Evolutionary conservation across 495 filamentous ascomycete genomes (phyloP).

Genomic region (Podospora tetraspora): DNA sequence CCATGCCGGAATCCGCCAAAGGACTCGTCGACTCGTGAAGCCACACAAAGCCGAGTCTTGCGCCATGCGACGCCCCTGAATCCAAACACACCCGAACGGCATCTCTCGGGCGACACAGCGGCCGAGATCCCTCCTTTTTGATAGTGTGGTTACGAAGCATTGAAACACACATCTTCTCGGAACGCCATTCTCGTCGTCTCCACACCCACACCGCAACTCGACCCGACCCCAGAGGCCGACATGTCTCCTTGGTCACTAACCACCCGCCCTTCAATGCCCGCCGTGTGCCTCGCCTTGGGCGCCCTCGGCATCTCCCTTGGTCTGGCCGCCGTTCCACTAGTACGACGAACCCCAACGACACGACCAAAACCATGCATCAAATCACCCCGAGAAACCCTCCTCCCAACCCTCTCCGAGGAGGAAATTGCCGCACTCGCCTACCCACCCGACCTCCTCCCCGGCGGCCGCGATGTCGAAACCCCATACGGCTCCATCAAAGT

Average conservation of each 20-base stretch:
- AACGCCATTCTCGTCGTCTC: not conserved
- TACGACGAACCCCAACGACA: not conserved
- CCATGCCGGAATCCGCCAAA: not conserved
- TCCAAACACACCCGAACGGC: not conserved
- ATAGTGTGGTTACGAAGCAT: not conserved
- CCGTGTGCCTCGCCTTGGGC: slow-evolving; percentile 17
- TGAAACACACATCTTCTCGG: not conserved
- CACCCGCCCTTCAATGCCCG: not conserved
- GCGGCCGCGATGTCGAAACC: slow-evolving; percentile 64
- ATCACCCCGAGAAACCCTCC: slow-evolving; percentile 23
- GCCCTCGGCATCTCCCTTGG: slow-evolving; percentile 17
- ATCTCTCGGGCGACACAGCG: not conserved
- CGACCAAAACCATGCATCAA: slow-evolving; percentile 11
- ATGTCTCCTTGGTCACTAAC: not conserved
- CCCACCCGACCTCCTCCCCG: slow-evolving; percentile 69
- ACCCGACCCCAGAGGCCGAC: not conserved
- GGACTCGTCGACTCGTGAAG: too few relatives aligned
- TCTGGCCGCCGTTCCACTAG: slow-evolving; percentile 14
- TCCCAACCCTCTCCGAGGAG: slow-evolving; percentile 20
- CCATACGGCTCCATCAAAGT: slow-evolving; percentile 70
- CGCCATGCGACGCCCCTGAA: not conserved
- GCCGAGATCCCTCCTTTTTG: not conserved
- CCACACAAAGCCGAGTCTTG: not conserved
- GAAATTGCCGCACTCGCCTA: slow-evolving; percentile 47
- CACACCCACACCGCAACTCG: not conserved